Conservation (phyloP, 192 early-diverging fungal species). For the Backusella tuberculispora region DNA sequence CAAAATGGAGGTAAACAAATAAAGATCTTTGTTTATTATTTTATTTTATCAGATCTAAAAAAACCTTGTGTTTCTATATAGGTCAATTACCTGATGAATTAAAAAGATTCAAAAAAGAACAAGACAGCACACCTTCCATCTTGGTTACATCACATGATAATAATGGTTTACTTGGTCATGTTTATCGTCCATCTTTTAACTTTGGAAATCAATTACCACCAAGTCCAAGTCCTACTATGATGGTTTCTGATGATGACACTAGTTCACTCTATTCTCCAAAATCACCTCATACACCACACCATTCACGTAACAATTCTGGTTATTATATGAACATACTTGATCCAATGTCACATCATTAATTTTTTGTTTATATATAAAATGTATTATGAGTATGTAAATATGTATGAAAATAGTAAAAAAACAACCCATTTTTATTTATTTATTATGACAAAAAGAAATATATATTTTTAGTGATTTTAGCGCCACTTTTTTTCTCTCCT, state of each 20-base stretch:
- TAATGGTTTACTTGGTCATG: neutral
- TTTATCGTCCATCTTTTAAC: conserved; percentile 7
- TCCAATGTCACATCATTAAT: conserved; percentile 1
- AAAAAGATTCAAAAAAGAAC: neutral
- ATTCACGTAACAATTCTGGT: neutral
- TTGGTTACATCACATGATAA: conserved; percentile 31
- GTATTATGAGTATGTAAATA: neutral
- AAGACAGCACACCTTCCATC: conserved; percentile 20
- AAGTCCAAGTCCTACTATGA: conserved; percentile 28
- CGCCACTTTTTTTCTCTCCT: too few relatives aligned
- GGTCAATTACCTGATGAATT: neutral
- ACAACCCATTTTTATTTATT: neutral
- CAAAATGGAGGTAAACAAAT: conserved; percentile 35
- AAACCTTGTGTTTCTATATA: neutral
- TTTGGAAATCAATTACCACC: conserved; percentile 23
- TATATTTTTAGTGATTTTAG: too few relatives aligned
- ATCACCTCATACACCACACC: conserved; percentile 19
- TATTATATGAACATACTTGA: conserved; percentile 7
- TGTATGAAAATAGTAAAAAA: too few relatives aligned
- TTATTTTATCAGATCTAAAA: too few relatives aligned
- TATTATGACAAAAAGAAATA: too few relatives aligned
- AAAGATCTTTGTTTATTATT: neutral
- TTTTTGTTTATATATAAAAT: neutral
- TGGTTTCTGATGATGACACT: conserved; percentile 33
- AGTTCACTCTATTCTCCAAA: conserved; percentile 25